Evolutionary conservation across 257 asterid species (phyloP), one percentile per base, ranked within the genome.

Genomic region (Leptodermis oblonga): DNA sequence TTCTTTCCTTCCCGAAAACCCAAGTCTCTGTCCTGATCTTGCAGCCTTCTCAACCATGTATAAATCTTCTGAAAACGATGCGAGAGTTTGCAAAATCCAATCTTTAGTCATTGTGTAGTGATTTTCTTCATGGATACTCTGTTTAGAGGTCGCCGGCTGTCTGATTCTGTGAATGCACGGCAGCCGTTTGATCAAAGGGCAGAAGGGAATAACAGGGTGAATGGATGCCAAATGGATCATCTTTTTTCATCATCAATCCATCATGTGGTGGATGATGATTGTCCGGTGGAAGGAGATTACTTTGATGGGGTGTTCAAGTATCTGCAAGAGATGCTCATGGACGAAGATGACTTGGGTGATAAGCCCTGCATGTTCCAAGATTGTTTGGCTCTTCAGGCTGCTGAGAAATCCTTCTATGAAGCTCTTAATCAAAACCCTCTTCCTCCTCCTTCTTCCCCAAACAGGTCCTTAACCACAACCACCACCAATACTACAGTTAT

Each of bases 241-340:
- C 18, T n/a, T 22, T 15, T 61, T 0, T 53, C 60, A 52, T 52
- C 58, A 52, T n/a, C 28, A 7, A 18, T 18, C 1, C 15, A 53
- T 52, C 31, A 52, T n/a, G 39, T 34, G 39, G 39, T 34, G 3
- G 64, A 53, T 11, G 67, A 61, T 22, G 52, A 65, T 23, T 3
- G 26, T 68, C 73, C 83, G 43, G 85, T 72, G 65, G 81, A 71
- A 53, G 66, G 80, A 51, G 96, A 90, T 80, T 82, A 78, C 65
- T 83, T 79, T 72, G 82, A 75, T 60, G 94, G 88, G 10, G 88
- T 88, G 2, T 81, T 67, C 53, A 88, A 83, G 14, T 88, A 82
- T 82, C 78, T 90, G 46, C 71, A 69, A 48, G 80, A 80, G 75
- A 90, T 86, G 88, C 76, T 90, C 14, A 80, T 88, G 92, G 97